Evolutionary conservation across 1,139 yeast species (phyloP).

Genomic region (Kodamaea fungicola): DNA sequence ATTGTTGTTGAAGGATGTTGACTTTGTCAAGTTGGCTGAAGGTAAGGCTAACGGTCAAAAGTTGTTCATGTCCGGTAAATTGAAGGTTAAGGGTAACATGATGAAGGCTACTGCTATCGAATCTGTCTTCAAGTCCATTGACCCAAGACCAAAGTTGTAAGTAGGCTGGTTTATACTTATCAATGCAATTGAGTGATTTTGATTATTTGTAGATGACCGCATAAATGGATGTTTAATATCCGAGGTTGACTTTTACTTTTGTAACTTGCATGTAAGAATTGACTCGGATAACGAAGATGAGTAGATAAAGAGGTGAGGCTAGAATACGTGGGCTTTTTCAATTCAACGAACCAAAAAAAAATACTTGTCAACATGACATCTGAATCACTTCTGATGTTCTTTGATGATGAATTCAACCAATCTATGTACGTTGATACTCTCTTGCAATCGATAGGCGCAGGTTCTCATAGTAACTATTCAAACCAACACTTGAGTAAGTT

Average conservation of each 20-base stretch:
- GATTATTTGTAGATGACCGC: no score
- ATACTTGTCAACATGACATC: constrained; percentile 5
- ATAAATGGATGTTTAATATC: no score
- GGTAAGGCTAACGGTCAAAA: constrained; percentile 85
- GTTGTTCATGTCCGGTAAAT: constrained; percentile 78
- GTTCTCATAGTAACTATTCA: constrained; percentile 9
- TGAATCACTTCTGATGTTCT: constrained; percentile 32
- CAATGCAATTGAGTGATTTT: background rate
- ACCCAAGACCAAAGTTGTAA: constrained; percentile 50
- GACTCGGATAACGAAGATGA: no score
- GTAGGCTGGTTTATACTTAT: constrained; percentile 7
- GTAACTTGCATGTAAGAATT: no score
- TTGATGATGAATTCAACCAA: constrained; percentile 38
- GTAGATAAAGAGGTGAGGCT: no score
- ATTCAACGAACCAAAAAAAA: background rate
- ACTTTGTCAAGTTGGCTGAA: constrained; percentile 63
- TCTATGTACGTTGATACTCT: constrained; percentile 37
- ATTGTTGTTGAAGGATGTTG: constrained; percentile 60
- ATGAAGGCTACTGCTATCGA: constrained; percentile 86
- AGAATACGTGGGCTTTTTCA: no score
- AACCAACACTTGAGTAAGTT: constrained; percentile 17
- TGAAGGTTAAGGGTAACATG: constrained; percentile 84
- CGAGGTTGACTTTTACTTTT: no score
- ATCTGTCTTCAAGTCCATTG: constrained; percentile 64
- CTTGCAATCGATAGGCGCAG: constrained; percentile 22